These are phyloP conservation scores for Taphrina populina DNA, from an alignment of 1,139 yeast species.

Conservation along the genomic window DNA sequence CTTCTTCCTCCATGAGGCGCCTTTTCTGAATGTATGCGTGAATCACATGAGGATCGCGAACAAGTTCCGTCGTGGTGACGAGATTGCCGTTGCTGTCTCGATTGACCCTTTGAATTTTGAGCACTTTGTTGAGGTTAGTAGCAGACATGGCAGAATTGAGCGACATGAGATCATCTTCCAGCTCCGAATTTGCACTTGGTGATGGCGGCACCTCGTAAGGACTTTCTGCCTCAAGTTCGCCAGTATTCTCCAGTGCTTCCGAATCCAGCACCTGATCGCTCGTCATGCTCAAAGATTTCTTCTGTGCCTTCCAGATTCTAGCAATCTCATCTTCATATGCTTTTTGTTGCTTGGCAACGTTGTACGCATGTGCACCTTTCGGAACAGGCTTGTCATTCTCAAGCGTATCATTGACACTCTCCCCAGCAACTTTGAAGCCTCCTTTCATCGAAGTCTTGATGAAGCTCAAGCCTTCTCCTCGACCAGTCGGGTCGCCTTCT, in stretches of 20 bases:
- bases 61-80: conserved; percentile 72
- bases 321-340: conserved; percentile 88
- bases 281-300: conserved; percentile 57
- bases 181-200: conserved; percentile 42
- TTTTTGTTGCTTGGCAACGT: conserved; percentile 84
- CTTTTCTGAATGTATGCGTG: conserved; percentile 79
- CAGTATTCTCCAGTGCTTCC: conserved; percentile 41
- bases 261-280: conserved; percentile 46
- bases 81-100: conserved; percentile 77
- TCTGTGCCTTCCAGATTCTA: conserved; percentile 88
- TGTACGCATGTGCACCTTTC: conserved; percentile 65
- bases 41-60: conserved; percentile 81
- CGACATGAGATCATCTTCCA: conserved; percentile 46
- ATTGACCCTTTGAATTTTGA: conserved; percentile 74
- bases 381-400: conserved; percentile 45
- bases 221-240: conserved; percentile 9
- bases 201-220: conserved; percentile 28
- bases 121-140: conserved; percentile 49
- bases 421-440: conserved; percentile 71
- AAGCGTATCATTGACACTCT: conserved; percentile 47
- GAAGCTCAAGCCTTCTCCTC: conserved; percentile 87
- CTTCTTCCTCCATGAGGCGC: conserved; percentile 66
- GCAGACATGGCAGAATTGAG: conserved; percentile 40
- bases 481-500: conserved; percentile 95
- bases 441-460: conserved; percentile 92